A percentile compares a stretch with the other conserved stretches of the same genome.
These are phyloP conservation scores for Crassisporium funariophilum DNA, from an alignment of 768 basidiomycete genomes.

Conservation along the genomic window DNA sequence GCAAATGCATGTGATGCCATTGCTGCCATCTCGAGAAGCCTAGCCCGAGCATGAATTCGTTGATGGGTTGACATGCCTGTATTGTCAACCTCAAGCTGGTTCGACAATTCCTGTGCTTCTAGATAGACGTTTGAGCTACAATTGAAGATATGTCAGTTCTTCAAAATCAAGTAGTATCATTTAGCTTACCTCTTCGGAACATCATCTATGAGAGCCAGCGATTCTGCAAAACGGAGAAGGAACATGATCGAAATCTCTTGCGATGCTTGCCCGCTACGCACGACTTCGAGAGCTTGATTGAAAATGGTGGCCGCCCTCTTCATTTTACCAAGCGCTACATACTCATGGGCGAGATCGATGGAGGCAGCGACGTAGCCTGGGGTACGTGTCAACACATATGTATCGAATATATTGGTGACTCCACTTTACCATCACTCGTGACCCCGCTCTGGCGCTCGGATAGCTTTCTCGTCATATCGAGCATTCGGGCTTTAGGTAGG, in stretches of 20 bases:
- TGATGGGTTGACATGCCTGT: conserved; percentile 52
- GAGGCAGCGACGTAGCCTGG: conserved; percentile 70
- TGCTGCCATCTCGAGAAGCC: conserved; percentile 67
- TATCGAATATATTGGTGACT: too few relatives aligned
- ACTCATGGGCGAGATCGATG: conserved; percentile 76
- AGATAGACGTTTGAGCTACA: conserved; percentile 53
- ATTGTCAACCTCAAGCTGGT: conserved; percentile 42
- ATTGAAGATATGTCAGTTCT: background rate
- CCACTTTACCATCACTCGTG: conserved; percentile 48
- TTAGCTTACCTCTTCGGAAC: conserved; percentile 53
- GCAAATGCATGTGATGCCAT: conserved; percentile 72
- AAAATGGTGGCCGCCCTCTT: conserved; percentile 70
- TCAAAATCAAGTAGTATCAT: background rate
- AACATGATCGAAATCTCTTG: conserved; percentile 56
- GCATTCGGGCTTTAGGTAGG: conserved; percentile 64
- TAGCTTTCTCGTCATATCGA: conserved; percentile 65
- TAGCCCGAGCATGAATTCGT: conserved; percentile 61
- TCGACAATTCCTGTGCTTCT: conserved; percentile 57
- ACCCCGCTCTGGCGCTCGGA: conserved; percentile 48
- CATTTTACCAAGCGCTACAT: conserved; percentile 73
- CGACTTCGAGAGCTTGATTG: conserved; percentile 49
- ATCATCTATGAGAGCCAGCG: conserved; percentile 61
- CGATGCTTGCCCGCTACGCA: conserved; percentile 48
- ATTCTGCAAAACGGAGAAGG: conserved; percentile 67
- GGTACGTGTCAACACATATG: too few relatives aligned